Evolutionary conservation across 2,329 filamentous ascomycete genomes (phyloP).

Genomic region (Cyphellophora europaea): DNA sequence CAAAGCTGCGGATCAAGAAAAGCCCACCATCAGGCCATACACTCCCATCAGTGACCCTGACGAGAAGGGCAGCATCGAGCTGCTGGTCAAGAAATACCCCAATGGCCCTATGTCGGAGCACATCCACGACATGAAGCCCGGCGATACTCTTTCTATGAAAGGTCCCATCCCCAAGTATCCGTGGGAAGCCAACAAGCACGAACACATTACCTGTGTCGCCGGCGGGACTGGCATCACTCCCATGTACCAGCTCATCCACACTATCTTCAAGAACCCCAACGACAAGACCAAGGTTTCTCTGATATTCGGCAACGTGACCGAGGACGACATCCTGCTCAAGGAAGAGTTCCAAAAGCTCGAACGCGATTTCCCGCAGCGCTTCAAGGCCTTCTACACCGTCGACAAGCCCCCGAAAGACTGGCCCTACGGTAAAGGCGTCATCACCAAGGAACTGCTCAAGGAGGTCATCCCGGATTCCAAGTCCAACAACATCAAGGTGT

Average conservation of each 20-base stretch:
- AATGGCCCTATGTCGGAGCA: slow-evolving; percentile 86
- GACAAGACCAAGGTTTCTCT: slow-evolving; percentile 98
- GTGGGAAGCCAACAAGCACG: slow-evolving; percentile 86
- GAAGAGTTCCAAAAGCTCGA: slow-evolving; percentile 76
- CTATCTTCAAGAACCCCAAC: slow-evolving; percentile 90
- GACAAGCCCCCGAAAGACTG: slow-evolving; percentile 75
- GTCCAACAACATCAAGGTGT: slow-evolving; percentile 86
- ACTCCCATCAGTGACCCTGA: slow-evolving; percentile 84
- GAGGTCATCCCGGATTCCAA: slow-evolving; percentile 89
- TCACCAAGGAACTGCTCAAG: slow-evolving; percentile 89
- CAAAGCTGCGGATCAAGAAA: slow-evolving; percentile 72
- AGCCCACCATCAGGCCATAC: slow-evolving; percentile 84
- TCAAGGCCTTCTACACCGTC: slow-evolving; percentile 89
- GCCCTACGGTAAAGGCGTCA: slow-evolving; percentile 66
- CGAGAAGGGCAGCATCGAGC: slow-evolving; percentile 69
- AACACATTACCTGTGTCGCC: slow-evolving; percentile 63
- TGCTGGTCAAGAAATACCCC: slow-evolving; percentile 87
- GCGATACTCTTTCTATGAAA: slow-evolving; percentile 83
- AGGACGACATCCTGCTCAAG: slow-evolving; percentile 88
- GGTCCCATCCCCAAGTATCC: slow-evolving; percentile 90
- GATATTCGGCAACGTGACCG: slow-evolving; percentile 79
- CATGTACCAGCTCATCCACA: slow-evolving; percentile 88
- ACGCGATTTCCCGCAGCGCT: slow-evolving; percentile 90
- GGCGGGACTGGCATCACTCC: slow-evolving; percentile 95
- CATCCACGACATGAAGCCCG: slow-evolving; percentile 71